A percentile compares a stretch with the other conserved stretches of the same genome.
Conservation (phyloP, 2,329 filamentous ascomycete species). For the Beauveria bassiana region DNA sequence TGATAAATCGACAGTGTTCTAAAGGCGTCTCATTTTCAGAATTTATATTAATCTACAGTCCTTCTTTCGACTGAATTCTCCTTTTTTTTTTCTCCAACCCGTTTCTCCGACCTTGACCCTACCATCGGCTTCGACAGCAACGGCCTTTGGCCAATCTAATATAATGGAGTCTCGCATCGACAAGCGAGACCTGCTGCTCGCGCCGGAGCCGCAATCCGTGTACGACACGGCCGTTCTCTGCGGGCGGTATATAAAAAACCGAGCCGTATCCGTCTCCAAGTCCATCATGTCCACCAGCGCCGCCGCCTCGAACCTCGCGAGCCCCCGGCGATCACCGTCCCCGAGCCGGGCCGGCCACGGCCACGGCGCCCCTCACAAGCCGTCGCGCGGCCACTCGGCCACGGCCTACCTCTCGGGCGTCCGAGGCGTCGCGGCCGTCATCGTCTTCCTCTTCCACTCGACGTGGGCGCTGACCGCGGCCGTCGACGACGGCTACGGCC, state of each 20-base stretch:
- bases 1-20: too few species aligned
- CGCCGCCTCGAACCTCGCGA: background rate
- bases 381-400: background rate
- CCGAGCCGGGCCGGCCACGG: background rate
- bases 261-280: background rate
- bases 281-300: background rate
- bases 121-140: background rate
- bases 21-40: too few species aligned
- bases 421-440: slow-evolving; percentile 2
- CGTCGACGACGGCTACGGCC: slow-evolving; percentile 6
- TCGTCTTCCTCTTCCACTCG: slow-evolving; percentile 1
- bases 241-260: slow-evolving; percentile 1
- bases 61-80: background rate
- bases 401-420: slow-evolving; percentile 4
- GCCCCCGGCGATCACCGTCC: background rate
- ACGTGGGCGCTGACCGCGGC: background rate
- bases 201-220: background rate
- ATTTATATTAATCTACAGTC: background rate
- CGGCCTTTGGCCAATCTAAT: background rate
- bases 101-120: too few species aligned
- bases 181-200: background rate
- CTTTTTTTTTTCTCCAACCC: background rate
- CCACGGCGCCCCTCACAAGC: background rate
- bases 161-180: background rate
- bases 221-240: slow-evolving; percentile 1